These are phyloP conservation scores for Dissophora ornata DNA, from an alignment of 192 early-diverging fungal genomes.

Conservation along the genomic window DNA sequence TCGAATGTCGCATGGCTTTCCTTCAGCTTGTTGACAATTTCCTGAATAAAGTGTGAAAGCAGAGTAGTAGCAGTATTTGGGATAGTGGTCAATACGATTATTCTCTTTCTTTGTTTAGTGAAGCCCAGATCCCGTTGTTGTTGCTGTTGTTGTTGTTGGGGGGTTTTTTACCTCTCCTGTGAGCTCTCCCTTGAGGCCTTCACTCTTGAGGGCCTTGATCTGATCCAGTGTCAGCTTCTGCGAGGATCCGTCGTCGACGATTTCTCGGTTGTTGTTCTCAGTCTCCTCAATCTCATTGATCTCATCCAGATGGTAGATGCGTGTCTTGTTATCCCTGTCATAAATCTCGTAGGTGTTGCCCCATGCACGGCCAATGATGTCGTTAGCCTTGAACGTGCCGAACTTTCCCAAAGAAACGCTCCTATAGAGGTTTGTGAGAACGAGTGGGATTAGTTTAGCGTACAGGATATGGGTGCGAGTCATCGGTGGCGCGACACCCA, in stretches of 20 bases:
- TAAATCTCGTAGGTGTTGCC: conserved; percentile 87
- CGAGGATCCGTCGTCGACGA: conserved; percentile 75
- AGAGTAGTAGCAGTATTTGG: not conserved
- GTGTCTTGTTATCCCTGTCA: conserved; percentile 64
- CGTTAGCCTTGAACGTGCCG: conserved; percentile 82
- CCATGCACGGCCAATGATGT: conserved; percentile 85
- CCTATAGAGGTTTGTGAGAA: conserved; percentile 21
- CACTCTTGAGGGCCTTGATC: conserved; percentile 84
- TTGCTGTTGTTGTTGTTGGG: no score
- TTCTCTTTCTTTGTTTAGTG: no score
- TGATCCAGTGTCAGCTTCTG: conserved; percentile 87
- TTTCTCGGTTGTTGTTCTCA: conserved; percentile 84
- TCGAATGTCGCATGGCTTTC: conserved; percentile 89
- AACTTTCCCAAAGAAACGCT: conserved; percentile 90
- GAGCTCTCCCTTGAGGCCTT: conserved; percentile 76
- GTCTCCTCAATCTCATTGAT: conserved; percentile 71
- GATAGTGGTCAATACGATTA: no score
- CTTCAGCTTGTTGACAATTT: conserved; percentile 83
- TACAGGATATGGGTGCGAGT: no score
- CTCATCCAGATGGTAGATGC: conserved; percentile 39
- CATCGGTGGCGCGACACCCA: no score
- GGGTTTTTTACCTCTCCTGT: conserved; percentile 56
- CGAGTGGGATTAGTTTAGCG: no score
- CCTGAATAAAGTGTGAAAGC: conserved; percentile 44
- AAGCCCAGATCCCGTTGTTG: no score